Evolutionary conservation across 371 early-diverging fungal genomes (phyloP), one percentile per base, ranked within the genome.

Genomic region (Mortierella sp.): DNA sequence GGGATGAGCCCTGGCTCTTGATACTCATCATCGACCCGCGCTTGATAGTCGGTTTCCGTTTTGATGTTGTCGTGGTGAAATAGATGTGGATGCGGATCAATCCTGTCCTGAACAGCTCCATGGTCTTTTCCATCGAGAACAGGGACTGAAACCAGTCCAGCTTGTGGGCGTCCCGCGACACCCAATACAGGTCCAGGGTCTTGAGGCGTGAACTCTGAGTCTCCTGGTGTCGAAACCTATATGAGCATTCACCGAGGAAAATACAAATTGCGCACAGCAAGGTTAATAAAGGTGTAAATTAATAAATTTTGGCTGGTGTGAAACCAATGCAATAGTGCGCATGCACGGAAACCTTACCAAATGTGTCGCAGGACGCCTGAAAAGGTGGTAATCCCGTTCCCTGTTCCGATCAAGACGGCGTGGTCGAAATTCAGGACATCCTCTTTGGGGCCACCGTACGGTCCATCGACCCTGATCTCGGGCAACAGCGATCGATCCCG

Each of bases 341-440:
- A 53, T 73, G 64, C 66, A 80, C 76, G 37, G 53, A 73, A 43
- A 84, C 85, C 72, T 69, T 87, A 91, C 89, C 88, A 91, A 75
- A 94, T 91, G 65, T 93, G 91, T 71, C 94, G 94, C 44, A 95
- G 87, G 70, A 95, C 90, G 43, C 91, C 90, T 31, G 92, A 91
- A 85, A 93, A 94, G 37, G 95, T 95, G n/a, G 95, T 95, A 31
- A 93, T 92, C 64, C 95, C 95, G 76, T 94, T 95, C 29, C 95
- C 95, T n/a, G 95, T 94, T 64, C 95, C 95, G 72, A 95, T 92
- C 66, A 95, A 87, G 64, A 96, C 86, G 4, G 90, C 90, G 24
- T 89, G 92, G 69, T 95, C 94, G 87, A 93, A 95, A 68, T 92
- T 89, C 64, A 94, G 93, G 63, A 94, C 95, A 79, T 96, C 96